Evolutionary conservation across 108 stramenopile genomes (phyloP), one percentile per base, ranked within the genome.

Genomic region (Nitzschia sp.): DNA sequence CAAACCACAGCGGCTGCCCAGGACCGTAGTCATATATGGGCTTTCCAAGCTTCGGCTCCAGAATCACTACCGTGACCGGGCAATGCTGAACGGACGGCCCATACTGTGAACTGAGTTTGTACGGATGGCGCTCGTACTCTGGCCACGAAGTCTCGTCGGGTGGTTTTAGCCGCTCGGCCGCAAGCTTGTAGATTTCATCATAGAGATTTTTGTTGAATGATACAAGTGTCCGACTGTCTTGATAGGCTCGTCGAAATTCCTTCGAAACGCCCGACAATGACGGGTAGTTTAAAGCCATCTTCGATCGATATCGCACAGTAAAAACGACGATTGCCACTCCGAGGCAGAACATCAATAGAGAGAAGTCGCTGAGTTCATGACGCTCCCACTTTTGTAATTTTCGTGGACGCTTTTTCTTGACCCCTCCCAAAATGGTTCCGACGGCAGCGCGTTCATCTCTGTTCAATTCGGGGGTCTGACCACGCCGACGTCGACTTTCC

Each of bases 1-100:
- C 46, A 45, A 62, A 62, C 60, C 60, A 62, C 5, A 62, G 6
- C 3, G 60, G 38, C 23, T 62, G 60, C 17, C 60, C 60, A 2
- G 25, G 34, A n/a, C 36, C 34, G 23, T 19, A 42, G 30, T 58
- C 56, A 29, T 32, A 58, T 5, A 58, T 29, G 13, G 60, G 60
- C 60, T 45, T 36, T 3, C 60, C 60, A 19, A 62, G 36, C 3
- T 42, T 45, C 3, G 21, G 15, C 17, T 62, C 23, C 4, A 42
- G 18, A 21, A 62, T 36, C 2, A 38, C 36, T 19, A 62, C 24
- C 3, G 60, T 62, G 4, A 62, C 19, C 3, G 36, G 3, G 23
- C 60, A 62, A 3, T 35, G 6, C 3, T 17, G 11, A 17, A 62
- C 24, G n/a, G 21, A 8, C 3, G 36, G 36, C 25, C 60, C 60